Evolutionary conservation across 805 yeast genomes (phyloP), one percentile per base, ranked within the genome.

Genomic region (Metschnikowia lachancei): DNA sequence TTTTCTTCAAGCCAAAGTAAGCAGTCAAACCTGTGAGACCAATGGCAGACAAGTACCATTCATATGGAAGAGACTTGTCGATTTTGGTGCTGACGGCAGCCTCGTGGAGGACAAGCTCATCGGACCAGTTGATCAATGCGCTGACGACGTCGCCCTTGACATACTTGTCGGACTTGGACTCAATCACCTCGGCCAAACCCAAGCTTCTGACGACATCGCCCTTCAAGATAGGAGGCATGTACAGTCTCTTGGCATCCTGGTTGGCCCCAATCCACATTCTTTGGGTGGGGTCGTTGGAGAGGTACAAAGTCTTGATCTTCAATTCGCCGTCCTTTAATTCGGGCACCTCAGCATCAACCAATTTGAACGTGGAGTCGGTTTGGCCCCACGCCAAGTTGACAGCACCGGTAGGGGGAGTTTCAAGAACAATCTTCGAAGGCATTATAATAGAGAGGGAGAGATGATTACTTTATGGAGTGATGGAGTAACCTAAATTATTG

Each of bases 1-100:
- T 71, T 33, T 73, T 72, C 49, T 60, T 64, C 46, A 81, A 69
- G 11, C 82, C 82, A 51, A 75, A 66, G 65, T 79, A 82, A 1
- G 87, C 85, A 24, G 88, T 82, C 49, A 81, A 54, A 0, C 83
- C 77, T 10, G 86, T 81, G 50, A 76, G 52, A 31, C 87, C 88
- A 17, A 80, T 62, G 3, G 74, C 65, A 30, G 77, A 75, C 42
- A 80, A 53, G 55, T 70, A 78, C 60, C 74, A 62, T 46, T 70
- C 64, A 40, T 76, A 59, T 19, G 77, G 75, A 10, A 59, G 48
- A 18, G 58, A 39, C 17, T 49, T 41, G 36, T 64, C 70, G 35
- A 74, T 55, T 47, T 62, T 64, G 52, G 56, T 60, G 52, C 54
- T 59, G 24, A 72, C 46, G 8, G 40, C 47, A 4, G 51, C 34